Conservation (phyloP, 2,329 filamentous ascomycete species). For the Fusarium camptoceras region DNA sequence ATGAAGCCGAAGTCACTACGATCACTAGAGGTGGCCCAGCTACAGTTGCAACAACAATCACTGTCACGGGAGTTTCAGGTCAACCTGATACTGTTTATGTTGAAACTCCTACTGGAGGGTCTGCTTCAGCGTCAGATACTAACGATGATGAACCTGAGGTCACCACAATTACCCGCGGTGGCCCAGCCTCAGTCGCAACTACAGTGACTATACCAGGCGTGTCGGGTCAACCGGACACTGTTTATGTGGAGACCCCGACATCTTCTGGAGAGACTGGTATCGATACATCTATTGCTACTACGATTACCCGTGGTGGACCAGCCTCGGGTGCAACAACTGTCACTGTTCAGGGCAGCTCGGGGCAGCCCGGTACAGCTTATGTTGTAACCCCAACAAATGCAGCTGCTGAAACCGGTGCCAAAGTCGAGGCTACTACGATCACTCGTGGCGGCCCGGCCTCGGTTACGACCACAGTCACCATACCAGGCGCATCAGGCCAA, state of each 20-base stretch:
- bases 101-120: not conserved
- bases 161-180: slow-evolving; percentile 11
- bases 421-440: not conserved
- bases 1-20: not conserved
- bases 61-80: not conserved
- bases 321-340: not conserved
- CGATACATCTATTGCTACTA: not conserved
- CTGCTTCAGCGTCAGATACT: not conserved
- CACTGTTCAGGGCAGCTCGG: not conserved
- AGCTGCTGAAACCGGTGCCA: too few species aligned
- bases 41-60: not conserved
- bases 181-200: not conserved
- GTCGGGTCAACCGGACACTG: not conserved
- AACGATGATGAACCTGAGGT: not conserved
- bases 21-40: not conserved
- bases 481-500: not conserved
- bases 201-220: not conserved
- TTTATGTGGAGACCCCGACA: slow-evolving; percentile 1
- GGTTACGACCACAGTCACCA: not conserved
- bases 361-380: not conserved
- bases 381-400: not conserved
- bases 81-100: not conserved
- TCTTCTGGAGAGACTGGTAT: not conserved
- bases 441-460: not conserved
- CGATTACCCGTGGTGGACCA: not conserved